Conservation (phyloP, 2,329 filamentous ascomycete species). For the Coniochaeta sp. region DNA sequence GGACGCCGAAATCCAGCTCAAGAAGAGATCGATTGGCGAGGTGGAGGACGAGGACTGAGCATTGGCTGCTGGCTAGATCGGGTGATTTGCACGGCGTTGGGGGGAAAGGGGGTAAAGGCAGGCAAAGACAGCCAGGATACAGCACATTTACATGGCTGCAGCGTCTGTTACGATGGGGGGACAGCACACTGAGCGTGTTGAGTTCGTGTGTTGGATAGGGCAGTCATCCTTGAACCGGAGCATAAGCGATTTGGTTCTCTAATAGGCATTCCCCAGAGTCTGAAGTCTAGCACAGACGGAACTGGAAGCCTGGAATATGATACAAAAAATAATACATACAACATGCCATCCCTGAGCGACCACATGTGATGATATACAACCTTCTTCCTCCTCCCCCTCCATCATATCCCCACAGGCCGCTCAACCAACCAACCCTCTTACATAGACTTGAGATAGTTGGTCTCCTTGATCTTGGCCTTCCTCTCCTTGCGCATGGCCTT, state of each 20-base stretch:
- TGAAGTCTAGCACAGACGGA: no score
- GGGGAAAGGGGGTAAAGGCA: neutral
- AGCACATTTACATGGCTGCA: neutral
- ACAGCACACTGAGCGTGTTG: no score
- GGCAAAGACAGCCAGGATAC: neutral
- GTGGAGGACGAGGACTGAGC: constrained; percentile 21
- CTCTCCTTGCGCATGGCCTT: constrained; percentile 69
- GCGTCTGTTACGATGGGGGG: neutral
- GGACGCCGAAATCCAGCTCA: constrained; percentile 31
- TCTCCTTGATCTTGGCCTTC: constrained; percentile 73
- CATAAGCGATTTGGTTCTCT: neutral
- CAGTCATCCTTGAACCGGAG: neutral
- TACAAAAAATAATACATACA: constrained; percentile 2
- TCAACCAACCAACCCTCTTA: constrained; percentile 26
- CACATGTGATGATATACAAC: constrained; percentile 1
- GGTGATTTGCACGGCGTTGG: neutral
- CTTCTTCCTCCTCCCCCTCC: neutral
- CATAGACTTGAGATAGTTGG: constrained; percentile 80
- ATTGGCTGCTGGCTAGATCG: neutral
- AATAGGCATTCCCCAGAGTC: neutral
- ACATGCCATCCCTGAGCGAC: neutral
- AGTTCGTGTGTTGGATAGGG: neutral
- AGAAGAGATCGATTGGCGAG: constrained; percentile 27
- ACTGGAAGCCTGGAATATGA: neutral
- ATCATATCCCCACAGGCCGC: neutral